Percentiles rank a stretch among this genome's conserved stretches.
These are phyloP conservation scores for Pseudogymnoascus sp. DNA, from an alignment of 2,329 filamentous ascomycete species.

Conservation along the genomic window DNA sequence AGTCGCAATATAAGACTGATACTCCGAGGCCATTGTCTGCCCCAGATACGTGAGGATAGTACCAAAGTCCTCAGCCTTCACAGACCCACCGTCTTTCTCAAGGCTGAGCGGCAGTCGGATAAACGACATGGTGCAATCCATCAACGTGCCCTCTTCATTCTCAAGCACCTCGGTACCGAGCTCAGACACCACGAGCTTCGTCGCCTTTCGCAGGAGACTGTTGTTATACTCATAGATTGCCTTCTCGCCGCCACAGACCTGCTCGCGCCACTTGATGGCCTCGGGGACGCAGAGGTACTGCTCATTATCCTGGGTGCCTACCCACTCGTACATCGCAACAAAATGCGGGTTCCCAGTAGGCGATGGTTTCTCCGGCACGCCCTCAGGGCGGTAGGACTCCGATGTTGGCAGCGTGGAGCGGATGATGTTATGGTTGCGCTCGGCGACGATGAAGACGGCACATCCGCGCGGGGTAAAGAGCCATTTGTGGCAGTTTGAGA, in stretches of 20 bases:
- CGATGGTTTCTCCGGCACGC: conserved; percentile 22
- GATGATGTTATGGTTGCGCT: conserved; percentile 69
- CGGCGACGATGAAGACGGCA: conserved; percentile 73
- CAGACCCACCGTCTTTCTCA: conserved; percentile 34
- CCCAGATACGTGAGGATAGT: conserved; percentile 46
- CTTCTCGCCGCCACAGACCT: conserved; percentile 67
- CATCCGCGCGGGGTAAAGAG: conserved; percentile 73
- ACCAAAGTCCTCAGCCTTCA: conserved; percentile 36
- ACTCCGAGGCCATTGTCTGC: conserved; percentile 47
- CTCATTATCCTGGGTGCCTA: conserved; percentile 67
- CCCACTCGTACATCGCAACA: conserved; percentile 66
- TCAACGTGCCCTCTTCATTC: conserved; percentile 37
- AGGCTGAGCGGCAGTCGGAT: conserved; percentile 18
- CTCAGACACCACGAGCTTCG: conserved; percentile 50
- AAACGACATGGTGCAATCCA: neutral
- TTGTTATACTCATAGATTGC: conserved; percentile 59
- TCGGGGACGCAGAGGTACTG: conserved; percentile 68
- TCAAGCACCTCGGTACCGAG: conserved; percentile 69
- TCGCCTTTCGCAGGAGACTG: conserved; percentile 58
- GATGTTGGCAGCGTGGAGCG: conserved; percentile 71
- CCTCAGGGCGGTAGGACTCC: conserved; percentile 61
- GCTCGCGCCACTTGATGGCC: conserved; percentile 62
- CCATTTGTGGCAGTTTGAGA: conserved; percentile 90
- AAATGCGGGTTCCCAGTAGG: conserved; percentile 50
- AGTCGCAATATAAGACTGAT: conserved; percentile 65